phyloP scores from a whole-genome alignment of 2,329 filamentous ascomycete species.

The Aspergillus fijiensis region DNA sequence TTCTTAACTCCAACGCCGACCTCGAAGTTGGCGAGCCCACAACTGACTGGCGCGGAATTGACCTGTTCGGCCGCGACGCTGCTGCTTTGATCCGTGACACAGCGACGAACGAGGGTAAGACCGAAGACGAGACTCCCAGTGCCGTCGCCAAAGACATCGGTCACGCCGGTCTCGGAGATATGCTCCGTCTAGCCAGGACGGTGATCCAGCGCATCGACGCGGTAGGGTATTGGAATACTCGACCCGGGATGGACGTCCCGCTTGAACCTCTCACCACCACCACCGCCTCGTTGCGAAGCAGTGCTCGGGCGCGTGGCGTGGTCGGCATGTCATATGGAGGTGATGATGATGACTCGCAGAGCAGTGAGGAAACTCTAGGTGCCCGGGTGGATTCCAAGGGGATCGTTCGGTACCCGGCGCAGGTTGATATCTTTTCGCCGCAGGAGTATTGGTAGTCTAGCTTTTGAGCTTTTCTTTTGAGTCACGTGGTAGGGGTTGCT shows the following conservation, averaged over 20 bases:
- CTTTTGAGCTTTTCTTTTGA: neutral
- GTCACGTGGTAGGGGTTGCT: neutral
- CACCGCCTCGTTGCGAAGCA: neutral
- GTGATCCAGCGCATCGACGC: slow-evolving; percentile 40
- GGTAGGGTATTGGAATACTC: slow-evolving; percentile 20
- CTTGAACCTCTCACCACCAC: neutral
- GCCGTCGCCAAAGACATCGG: slow-evolving; percentile 30
- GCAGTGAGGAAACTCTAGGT: neutral
- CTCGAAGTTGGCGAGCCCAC: slow-evolving; percentile 38
- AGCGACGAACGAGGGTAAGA: neutral
- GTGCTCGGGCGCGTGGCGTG: neutral
- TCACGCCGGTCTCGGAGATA: slow-evolving; percentile 24
- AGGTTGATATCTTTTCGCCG: neutral
- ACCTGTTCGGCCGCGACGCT: slow-evolving; percentile 31
- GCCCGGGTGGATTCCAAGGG: neutral
- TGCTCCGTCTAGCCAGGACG: slow-evolving; percentile 32
- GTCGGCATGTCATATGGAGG: neutral
- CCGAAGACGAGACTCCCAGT: neutral
- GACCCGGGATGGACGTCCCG: slow-evolving; percentile 4
- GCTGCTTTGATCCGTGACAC: slow-evolving; percentile 13
- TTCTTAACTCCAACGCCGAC: slow-evolving; percentile 32
- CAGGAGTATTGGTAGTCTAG: neutral
- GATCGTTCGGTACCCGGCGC: neutral
- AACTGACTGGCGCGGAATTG: slow-evolving; percentile 29
- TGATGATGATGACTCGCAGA: neutral